Conservation (phyloP, 169 alveolate genomes). For the Perkinsus olseni region DNA sequence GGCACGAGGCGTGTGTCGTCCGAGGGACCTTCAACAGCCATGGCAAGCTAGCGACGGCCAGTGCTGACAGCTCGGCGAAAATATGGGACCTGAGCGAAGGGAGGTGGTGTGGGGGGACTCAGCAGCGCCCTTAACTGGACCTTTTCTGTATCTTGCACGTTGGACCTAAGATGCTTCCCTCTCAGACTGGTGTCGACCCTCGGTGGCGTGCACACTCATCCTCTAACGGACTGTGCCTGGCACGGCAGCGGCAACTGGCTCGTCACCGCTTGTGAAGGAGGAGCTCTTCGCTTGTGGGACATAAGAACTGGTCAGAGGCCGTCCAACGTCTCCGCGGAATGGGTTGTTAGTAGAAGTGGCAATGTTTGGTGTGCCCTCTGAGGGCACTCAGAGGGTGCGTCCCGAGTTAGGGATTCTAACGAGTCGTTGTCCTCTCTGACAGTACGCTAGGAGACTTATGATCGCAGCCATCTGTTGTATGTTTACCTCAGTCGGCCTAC, state of each 20-base stretch:
- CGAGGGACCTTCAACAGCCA: neutral
- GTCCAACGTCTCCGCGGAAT: neutral
- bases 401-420: too few relatives aligned
- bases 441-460: too few relatives aligned
- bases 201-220: neutral
- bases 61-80: neutral
- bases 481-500: neutral
- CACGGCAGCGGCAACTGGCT: neutral
- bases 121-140: neutral
- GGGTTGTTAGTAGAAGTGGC: neutral
- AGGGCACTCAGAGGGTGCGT: neutral
- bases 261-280: neutral
- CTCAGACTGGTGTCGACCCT: neutral
- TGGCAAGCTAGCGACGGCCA: neutral
- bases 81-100: neutral
- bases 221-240: neutral
- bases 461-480: neutral
- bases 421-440: too few relatives aligned
- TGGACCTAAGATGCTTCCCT: neutral
- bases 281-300: neutral
- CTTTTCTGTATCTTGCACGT: neutral
- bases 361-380: neutral
- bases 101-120: neutral
- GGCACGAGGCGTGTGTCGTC: neutral
- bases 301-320: neutral